Evolutionary conservation across 441 rosid species (phyloP).

Genomic region (Aleurites moluccanus): DNA sequence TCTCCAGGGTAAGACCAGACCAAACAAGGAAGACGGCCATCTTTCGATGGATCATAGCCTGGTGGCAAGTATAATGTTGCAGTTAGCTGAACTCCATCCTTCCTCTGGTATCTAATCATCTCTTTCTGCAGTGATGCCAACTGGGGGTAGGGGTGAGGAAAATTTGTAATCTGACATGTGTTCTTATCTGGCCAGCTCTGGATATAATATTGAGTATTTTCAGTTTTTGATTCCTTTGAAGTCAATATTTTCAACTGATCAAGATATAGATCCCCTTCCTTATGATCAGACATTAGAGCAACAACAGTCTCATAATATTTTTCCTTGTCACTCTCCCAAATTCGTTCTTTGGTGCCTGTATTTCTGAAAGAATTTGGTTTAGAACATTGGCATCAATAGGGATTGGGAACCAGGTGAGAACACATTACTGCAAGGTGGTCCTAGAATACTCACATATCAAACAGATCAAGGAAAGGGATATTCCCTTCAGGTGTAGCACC

Average conservation of each 20-base stretch:
- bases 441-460: constrained; percentile 75
- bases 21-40: constrained; percentile 91
- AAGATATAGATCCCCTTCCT: constrained; percentile 67
- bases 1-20: constrained; percentile 99
- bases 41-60: constrained; percentile 81
- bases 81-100: constrained; percentile 93
- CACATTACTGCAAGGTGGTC: constrained; percentile 8
- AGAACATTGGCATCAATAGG: constrained; percentile 20
- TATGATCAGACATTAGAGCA: constrained; percentile 88
- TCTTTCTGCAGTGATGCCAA: constrained; percentile 91
- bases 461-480: constrained; percentile 94
- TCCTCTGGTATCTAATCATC: constrained; percentile 93
- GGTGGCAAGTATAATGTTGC: constrained; percentile 96
- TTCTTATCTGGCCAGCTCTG: constrained; percentile 87
- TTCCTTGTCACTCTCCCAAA: constrained; percentile 97
- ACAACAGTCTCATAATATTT: constrained; percentile 84
- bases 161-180: constrained; percentile 70
- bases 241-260: constrained; percentile 77
- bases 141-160: constrained; percentile 97
- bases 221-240: constrained; percentile 92
- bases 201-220: constrained; percentile 84
- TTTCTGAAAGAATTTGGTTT: constrained; percentile 60
- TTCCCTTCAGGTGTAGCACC: constrained; percentile 98
- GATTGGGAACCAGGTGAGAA: constrained; percentile 12
- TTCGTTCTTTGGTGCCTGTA: constrained; percentile 87